Evolutionary conservation across 768 basidiomycete genomes (phyloP).

Genomic region (Pleurotus platypus): DNA sequence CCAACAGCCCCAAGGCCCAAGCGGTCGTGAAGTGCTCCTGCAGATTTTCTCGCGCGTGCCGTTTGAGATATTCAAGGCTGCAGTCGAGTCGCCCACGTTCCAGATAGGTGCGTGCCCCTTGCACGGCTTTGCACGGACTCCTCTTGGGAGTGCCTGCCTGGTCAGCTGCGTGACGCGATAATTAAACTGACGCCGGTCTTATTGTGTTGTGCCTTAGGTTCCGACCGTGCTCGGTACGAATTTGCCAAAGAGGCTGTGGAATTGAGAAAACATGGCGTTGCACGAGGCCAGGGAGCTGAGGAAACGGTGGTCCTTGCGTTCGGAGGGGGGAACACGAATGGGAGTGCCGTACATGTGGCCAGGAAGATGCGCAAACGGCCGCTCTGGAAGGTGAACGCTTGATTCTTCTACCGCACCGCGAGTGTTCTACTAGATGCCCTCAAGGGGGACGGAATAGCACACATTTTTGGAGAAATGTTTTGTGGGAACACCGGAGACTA

Average conservation of each 20-base stretch:
- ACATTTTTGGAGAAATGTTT: neutral
- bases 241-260: slow-evolving; percentile 91
- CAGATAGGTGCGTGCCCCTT: slow-evolving; percentile 60
- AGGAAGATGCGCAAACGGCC: slow-evolving; percentile 83
- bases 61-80: slow-evolving; percentile 84
- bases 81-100: slow-evolving; percentile 76
- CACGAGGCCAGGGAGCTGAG: slow-evolving; percentile 67
- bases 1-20: slow-evolving; percentile 24
- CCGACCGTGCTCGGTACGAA: slow-evolving; percentile 85
- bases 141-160: slow-evolving; percentile 5
- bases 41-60: slow-evolving; percentile 78
- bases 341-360: slow-evolving; percentile 82
- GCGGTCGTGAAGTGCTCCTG: slow-evolving; percentile 66
- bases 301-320: slow-evolving; percentile 93
- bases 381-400: slow-evolving; percentile 80
- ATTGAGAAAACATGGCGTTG: slow-evolving; percentile 73
- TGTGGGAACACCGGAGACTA: neutral
- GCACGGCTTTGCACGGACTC: neutral
- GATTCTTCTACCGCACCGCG: slow-evolving; percentile 18
- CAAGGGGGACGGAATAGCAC: neutral
- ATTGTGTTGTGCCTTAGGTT: slow-evolving; percentile 35
- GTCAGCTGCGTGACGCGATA: slow-evolving; percentile 16
- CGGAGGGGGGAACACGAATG: slow-evolving; percentile 63
- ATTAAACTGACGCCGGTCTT: slow-evolving; percentile 4
- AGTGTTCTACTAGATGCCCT: neutral